Evolutionary conservation across 345 rosid species (phyloP).

Genomic region (Populus euphratica): DNA sequence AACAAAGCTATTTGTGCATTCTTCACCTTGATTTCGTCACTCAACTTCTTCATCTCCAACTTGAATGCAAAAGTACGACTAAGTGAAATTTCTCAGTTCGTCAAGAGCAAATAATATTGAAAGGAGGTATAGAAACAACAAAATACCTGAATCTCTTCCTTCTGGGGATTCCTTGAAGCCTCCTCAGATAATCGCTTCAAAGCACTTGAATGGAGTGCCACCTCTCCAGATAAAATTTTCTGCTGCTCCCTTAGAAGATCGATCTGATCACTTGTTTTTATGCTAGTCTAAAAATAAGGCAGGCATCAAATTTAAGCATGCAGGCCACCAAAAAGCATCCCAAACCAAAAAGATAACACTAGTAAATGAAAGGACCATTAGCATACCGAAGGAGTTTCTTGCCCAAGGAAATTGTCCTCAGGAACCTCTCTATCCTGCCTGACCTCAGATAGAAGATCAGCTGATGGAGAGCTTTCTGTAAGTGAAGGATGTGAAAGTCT

Average conservation of each 20-base stretch:
- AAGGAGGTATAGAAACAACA: constrained; percentile 7
- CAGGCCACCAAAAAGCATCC: neutral
- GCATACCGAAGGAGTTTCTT: constrained; percentile 73
- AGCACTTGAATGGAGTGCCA: constrained; percentile 79
- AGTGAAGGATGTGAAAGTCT: constrained; percentile 61
- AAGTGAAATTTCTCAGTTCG: constrained; percentile 22
- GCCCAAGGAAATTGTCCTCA: constrained; percentile 66
- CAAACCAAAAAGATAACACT: neutral
- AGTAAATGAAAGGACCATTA: constrained; percentile 2
- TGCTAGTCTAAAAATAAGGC: constrained; percentile 56
- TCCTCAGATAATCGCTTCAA: constrained; percentile 78
- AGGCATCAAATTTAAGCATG: neutral
- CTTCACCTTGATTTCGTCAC: constrained; percentile 69
- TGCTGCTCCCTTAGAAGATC: constrained; percentile 92
- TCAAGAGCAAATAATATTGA: constrained; percentile 12
- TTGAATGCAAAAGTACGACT: constrained; percentile 30
- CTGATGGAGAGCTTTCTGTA: constrained; percentile 69
- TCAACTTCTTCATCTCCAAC: constrained; percentile 69
- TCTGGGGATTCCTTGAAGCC: constrained; percentile 63
- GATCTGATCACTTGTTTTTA: constrained; percentile 71
- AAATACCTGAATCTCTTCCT: constrained; percentile 61
- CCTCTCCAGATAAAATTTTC: constrained; percentile 84
- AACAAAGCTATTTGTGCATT: constrained; percentile 69
- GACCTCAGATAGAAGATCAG: constrained; percentile 58
- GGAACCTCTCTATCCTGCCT: constrained; percentile 61